These are phyloP conservation scores for Panus rudis DNA, from an alignment of 768 basidiomycete species.

Conservation along the genomic window DNA sequence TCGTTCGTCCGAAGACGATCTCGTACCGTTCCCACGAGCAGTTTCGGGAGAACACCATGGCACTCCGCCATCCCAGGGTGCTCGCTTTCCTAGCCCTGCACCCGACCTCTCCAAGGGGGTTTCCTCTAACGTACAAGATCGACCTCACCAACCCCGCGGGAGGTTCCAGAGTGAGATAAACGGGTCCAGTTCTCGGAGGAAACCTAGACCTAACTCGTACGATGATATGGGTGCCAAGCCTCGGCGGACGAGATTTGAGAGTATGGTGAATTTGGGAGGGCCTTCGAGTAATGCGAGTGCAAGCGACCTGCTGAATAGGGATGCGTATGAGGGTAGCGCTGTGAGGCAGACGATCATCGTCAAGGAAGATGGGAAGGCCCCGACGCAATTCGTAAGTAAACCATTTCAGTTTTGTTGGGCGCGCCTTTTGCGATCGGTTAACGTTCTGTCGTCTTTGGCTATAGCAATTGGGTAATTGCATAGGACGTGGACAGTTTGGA, in stretches of 20 bases:
- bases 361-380: slow-evolving; percentile 72
- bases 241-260: slow-evolving; percentile 61
- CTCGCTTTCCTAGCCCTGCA: slow-evolving; percentile 12
- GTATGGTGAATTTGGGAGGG: slow-evolving; percentile 58
- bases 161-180: slow-evolving; percentile 75
- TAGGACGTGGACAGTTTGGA: slow-evolving; percentile 95
- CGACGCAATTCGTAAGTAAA: slow-evolving; percentile 72
- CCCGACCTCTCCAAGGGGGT: not conserved
- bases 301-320: slow-evolving; percentile 59
- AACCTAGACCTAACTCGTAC: slow-evolving; percentile 56
- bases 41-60: slow-evolving; percentile 42
- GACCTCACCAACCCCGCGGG: slow-evolving; percentile 43
- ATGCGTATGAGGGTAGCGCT: slow-evolving; percentile 12
- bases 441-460: slow-evolving; percentile 6
- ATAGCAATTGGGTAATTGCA: slow-evolving; percentile 96
- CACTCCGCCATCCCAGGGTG: slow-evolving; percentile 27
- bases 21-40: slow-evolving; percentile 62
- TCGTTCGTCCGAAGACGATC: slow-evolving; percentile 22
- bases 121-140: too few species aligned
- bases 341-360: slow-evolving; percentile 67
- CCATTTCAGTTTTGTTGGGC: not conserved
- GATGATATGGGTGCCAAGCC: slow-evolving; percentile 57
- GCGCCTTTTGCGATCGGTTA: slow-evolving; percentile 2
- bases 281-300: slow-evolving; percentile 46
- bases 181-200: slow-evolving; percentile 41